These are phyloP conservation scores for Colletotrichum sidae DNA, from an alignment of 2,329 filamentous ascomycete species.

Conservation along the genomic window DNA sequence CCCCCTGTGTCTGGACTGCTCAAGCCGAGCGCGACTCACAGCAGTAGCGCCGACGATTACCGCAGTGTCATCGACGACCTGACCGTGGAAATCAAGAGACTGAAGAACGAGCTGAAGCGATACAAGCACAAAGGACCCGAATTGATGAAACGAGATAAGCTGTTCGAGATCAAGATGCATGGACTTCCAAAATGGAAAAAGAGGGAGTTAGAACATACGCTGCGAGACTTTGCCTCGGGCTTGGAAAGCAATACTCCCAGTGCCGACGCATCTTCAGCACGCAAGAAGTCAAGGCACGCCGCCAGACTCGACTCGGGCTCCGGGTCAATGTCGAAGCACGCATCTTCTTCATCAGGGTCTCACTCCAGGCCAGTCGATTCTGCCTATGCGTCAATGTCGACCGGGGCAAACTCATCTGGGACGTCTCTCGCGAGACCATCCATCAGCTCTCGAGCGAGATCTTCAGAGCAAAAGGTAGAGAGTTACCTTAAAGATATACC, in stretches of 20 bases:
- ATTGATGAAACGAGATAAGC: slow-evolving; percentile 77
- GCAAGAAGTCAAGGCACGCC: slow-evolving; percentile 55
- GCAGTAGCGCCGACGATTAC: slow-evolving; percentile 78
- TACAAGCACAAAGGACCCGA: slow-evolving; percentile 76
- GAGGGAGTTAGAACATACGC: slow-evolving; percentile 78
- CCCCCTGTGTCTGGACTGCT: slow-evolving; percentile 40
- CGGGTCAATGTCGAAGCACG: slow-evolving; percentile 61
- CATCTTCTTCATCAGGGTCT: slow-evolving; percentile 64
- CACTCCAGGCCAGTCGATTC: slow-evolving; percentile 68
- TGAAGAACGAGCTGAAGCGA: slow-evolving; percentile 78
- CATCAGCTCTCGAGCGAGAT: slow-evolving; percentile 50
- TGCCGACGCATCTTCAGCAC: slow-evolving; percentile 62
- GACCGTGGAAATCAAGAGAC: slow-evolving; percentile 83
- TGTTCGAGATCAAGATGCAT: slow-evolving; percentile 87
- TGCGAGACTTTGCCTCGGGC: slow-evolving; percentile 75
- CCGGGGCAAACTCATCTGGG: slow-evolving; percentile 58
- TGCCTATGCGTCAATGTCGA: slow-evolving; percentile 77
- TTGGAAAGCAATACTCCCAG: slow-evolving; percentile 44
- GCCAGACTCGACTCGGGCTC: slow-evolving; percentile 56
- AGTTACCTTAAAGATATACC: slow-evolving; percentile 80
- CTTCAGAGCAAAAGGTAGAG: slow-evolving; percentile 71
- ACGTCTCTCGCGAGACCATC: slow-evolving; percentile 52
- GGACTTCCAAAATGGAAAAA: slow-evolving; percentile 79
- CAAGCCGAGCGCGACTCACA: slow-evolving; percentile 53
- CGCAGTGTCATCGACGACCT: slow-evolving; percentile 89